Evolutionary conservation across 768 basidiomycete species (phyloP), one percentile per base, ranked within the genome.

Genomic region (Leucogyrophana mollusca): DNA sequence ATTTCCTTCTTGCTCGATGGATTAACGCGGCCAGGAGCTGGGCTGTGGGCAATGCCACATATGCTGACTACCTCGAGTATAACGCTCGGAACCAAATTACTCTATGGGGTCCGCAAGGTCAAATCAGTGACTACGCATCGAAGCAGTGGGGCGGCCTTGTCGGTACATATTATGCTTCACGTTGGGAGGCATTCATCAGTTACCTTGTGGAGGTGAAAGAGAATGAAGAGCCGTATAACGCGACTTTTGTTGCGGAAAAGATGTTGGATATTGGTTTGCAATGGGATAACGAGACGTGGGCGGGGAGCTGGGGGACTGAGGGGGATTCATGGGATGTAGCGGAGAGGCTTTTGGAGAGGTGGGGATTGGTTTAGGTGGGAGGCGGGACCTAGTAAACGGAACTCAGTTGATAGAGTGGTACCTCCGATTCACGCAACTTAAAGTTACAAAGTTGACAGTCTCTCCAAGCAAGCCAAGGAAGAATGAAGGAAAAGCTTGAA

Each of bases 71-170:
- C 46, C 59, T 73, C 20, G 69, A 66, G 48, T 70, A 69, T 45
- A 59, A 65, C 38, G 68, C 72, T 14, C 57, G 70, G 17, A 73
- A 72, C 51, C 72, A 73, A 55, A 61, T 73, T 52, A 73, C 70
- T 23, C 66, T 73, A 21, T 73, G 72, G 71, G 72, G 72, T 18
- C 70, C 69, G 3, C 59, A 57, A 14, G 69, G 71, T 13, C 54
- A 73, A 57, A 70, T 68, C 61, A 63, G 66, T 44, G 71, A 72
- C 48, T 73, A 73, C 39, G 72, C 71, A 17, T 71, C 70, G n/a
- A 73, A 73, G 45, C 67, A 67, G 50, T 72, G 71, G 70, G 65
- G 61, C 1, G 70, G 72, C 3, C 62, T 73, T 39, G 64, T 73
- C 25, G 55, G 61, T 10, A 56, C 53, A 4, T 73, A 73, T 55